phyloP scores from a whole-genome alignment of 768 basidiomycete species.

The Favolaschia claudopus region DNA sequence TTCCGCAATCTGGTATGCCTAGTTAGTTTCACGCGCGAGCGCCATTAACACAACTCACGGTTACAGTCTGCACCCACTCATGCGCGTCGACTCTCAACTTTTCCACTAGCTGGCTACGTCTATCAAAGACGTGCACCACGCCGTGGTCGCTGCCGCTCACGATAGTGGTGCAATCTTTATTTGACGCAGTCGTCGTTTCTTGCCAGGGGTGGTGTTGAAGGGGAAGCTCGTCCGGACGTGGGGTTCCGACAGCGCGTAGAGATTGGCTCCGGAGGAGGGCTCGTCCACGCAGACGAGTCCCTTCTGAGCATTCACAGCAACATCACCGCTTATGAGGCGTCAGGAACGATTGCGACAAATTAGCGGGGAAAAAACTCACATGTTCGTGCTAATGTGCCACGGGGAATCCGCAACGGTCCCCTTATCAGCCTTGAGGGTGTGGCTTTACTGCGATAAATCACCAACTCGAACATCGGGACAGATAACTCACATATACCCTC shows the following conservation, averaged over 20 bases:
- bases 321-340: conserved; percentile 14
- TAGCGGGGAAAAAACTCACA: conserved; percentile 21
- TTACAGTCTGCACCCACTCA: conserved; percentile 21
- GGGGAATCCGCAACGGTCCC: conserved; percentile 11
- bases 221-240: no score
- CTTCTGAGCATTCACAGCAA: conserved; percentile 12
- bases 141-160: conserved; percentile 30
- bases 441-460: conserved; percentile 11
- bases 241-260: no score
- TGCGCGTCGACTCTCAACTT: conserved; percentile 14
- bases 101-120: conserved; percentile 16
- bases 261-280: no score
- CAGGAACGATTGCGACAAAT: background rate
- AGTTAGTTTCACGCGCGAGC: conserved; percentile 8
- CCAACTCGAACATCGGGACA: background rate
- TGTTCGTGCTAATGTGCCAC: conserved; percentile 20
- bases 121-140: conserved; percentile 25
- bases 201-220: no score
- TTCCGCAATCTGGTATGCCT: conserved; percentile 11
- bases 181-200: background rate
- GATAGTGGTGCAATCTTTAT: conserved; percentile 17
- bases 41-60: conserved; percentile 9
- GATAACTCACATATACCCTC: conserved; percentile 28
- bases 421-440: conserved; percentile 23
- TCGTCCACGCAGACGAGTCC: conserved; percentile 15